Percentiles rank a stretch among this genome's conserved stretches.
Conservation (phyloP, 441 rosid species). For the Erysimum pusillum region DNA sequence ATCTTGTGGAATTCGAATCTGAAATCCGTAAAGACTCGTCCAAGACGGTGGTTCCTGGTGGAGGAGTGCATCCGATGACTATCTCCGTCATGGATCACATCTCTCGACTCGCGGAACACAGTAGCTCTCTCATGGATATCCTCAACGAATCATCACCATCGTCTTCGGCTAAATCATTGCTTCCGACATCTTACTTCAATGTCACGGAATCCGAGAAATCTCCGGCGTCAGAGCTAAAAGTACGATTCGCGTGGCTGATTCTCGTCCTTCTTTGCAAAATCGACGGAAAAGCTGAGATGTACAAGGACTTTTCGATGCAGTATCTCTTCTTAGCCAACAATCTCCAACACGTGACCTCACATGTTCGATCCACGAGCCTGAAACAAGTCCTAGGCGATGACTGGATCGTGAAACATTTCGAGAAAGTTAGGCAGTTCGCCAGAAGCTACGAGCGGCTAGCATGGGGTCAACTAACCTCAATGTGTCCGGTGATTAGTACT, state of each 20-base stretch:
- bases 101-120: conserved; percentile 67
- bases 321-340: conserved; percentile 86
- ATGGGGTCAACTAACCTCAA: conserved; percentile 57
- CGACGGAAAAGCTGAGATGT: conserved; percentile 69
- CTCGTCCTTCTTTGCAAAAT: conserved; percentile 79
- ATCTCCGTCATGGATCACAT: conserved; percentile 60
- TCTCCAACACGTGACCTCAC: conserved; percentile 61
- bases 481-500: conserved; percentile 51
- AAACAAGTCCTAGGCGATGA: conserved; percentile 68
- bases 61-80: conserved; percentile 71
- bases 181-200: conserved; percentile 58
- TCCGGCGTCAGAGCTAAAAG: conserved; percentile 47
- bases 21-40: conserved; percentile 67
- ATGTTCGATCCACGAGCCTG: conserved; percentile 63
- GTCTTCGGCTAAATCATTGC: conserved; percentile 53
- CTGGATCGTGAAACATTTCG: conserved; percentile 67
- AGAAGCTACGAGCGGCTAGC: conserved; percentile 70
- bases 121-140: conserved; percentile 58
- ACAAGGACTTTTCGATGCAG: conserved; percentile 61
- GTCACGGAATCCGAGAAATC: conserved; percentile 45
- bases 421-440: conserved; percentile 60
- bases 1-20: conserved; percentile 63
- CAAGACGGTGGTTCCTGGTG: conserved; percentile 53
- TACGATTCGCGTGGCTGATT: conserved; percentile 68
- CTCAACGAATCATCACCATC: conserved; percentile 57